These are phyloP conservation scores for Dendrostoma leiphaemia DNA, from an alignment of 2,329 filamentous ascomycete species.

Conservation along the genomic window DNA sequence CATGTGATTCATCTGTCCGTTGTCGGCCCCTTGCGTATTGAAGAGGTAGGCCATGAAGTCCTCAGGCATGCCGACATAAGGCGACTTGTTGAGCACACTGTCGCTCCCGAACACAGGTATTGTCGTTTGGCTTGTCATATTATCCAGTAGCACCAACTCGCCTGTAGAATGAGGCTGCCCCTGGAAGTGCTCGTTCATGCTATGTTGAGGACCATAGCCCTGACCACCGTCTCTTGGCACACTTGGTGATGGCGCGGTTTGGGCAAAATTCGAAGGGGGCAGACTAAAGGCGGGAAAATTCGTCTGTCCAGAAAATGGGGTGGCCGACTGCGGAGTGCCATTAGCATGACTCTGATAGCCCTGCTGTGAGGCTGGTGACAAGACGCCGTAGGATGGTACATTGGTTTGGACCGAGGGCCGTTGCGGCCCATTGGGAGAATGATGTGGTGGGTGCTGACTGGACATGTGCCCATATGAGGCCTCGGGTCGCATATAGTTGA, in stretches of 20 bases:
- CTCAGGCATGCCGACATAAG: slow-evolving; percentile 78
- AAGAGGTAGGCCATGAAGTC: slow-evolving; percentile 86
- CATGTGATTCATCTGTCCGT: slow-evolving; percentile 51
- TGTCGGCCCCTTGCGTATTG: slow-evolving; percentile 61
- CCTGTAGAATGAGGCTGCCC: slow-evolving; percentile 40
- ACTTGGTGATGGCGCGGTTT: slow-evolving; percentile 32
- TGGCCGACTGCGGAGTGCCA: slow-evolving; percentile 42
- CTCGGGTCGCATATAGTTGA: slow-evolving; percentile 45
- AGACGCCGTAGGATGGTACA: slow-evolving; percentile 47
- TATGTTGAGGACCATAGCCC: slow-evolving; percentile 29
- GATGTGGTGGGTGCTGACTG: slow-evolving; percentile 32
- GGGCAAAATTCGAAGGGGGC: slow-evolving; percentile 56
- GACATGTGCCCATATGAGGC: slow-evolving; percentile 31
- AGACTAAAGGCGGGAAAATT: slow-evolving; percentile 61
- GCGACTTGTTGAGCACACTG: slow-evolving; percentile 75
- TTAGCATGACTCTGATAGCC: slow-evolving; percentile 46
- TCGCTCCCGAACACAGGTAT: slow-evolving; percentile 88
- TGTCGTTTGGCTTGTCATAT: slow-evolving; percentile 63
- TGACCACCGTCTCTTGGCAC: slow-evolving; percentile 34
- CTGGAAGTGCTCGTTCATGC: slow-evolving; percentile 41
- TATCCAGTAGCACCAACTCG: slow-evolving; percentile 60
- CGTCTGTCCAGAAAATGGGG: slow-evolving; percentile 55
- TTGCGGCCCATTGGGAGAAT: slow-evolving; percentile 40
- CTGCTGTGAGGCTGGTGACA: slow-evolving; percentile 53
- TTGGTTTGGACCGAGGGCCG: slow-evolving; percentile 47